phyloP scores from a whole-genome alignment of 179 eudicot species.

The Drosera spatulata region DNA sequence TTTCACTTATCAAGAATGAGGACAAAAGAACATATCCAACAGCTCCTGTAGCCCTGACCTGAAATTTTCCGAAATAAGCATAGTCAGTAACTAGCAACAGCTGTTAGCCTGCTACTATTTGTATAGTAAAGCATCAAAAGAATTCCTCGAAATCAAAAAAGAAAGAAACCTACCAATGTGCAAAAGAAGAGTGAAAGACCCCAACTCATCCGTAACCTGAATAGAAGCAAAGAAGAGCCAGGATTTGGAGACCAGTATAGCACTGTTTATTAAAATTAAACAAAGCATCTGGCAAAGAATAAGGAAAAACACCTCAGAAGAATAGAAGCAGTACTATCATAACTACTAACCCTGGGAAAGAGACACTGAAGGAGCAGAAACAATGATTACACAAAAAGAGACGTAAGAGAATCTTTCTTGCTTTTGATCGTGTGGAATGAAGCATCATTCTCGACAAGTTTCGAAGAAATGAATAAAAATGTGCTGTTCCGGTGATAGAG shows the following conservation, averaged over 20 bases:
- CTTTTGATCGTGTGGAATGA: no score
- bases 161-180: slow-evolving; percentile 37
- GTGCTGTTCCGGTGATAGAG: no score
- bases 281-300: no score
- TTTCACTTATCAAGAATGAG: slow-evolving; percentile 82
- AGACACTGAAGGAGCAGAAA: no score
- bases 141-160: not conserved
- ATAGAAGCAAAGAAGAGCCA: not conserved
- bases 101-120: not conserved
- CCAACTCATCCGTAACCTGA: slow-evolving; percentile 62
- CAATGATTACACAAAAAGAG: no score
- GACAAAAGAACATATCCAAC: slow-evolving; percentile 63
- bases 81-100: not conserved
- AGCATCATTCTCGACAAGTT: no score
- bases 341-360: no score
- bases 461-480: no score
- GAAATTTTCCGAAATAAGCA: slow-evolving; percentile 12
- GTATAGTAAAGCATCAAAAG: not conserved
- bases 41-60: slow-evolving; percentile 81
- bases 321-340: no score
- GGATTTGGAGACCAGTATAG: not conserved
- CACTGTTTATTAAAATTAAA: no score
- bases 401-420: no score
- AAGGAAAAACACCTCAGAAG: no score
- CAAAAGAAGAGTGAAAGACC: slow-evolving; percentile 54